Percentiles rank a stretch among this genome's conserved stretches.
Conservation (phyloP, 2,329 filamentous ascomycete species). For the Talaromyces funiculosus region DNA sequence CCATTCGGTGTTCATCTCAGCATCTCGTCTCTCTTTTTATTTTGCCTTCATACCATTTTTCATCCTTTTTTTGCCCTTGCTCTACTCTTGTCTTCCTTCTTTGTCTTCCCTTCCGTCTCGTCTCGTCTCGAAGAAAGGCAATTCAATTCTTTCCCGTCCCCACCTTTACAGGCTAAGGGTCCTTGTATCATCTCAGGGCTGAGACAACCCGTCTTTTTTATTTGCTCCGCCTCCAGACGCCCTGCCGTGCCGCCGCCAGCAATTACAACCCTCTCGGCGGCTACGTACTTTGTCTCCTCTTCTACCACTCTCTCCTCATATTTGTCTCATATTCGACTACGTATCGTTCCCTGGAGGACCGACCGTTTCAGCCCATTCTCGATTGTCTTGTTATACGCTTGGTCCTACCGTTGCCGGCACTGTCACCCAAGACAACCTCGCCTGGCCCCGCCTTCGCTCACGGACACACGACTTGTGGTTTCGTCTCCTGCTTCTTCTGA, state of each 20-base stretch:
- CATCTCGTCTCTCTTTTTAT: neutral
- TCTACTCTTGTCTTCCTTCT: neutral
- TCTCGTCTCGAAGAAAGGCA: neutral
- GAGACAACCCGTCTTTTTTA: slow-evolving; percentile 13
- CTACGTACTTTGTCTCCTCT: slow-evolving; percentile 9
- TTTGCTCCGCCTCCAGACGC: slow-evolving; percentile 13
- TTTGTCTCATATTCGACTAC: slow-evolving; percentile 12
- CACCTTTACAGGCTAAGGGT: slow-evolving; percentile 4
- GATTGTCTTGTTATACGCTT: neutral
- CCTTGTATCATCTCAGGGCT: slow-evolving; percentile 12
- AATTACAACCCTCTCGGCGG: slow-evolving; percentile 10
- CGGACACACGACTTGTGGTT: slow-evolving; percentile 1
- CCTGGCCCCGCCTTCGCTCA: neutral
- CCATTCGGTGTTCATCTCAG: neutral
- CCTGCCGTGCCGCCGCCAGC: slow-evolving; percentile 4
- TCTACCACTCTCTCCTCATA: slow-evolving; percentile 6
- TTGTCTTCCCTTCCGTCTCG: neutral
- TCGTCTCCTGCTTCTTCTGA: slow-evolving; percentile 4
- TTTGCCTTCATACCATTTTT: neutral
- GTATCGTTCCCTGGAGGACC: slow-evolving; percentile 38
- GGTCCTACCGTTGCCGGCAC: slow-evolving; percentile 1
- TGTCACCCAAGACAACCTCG: neutral
- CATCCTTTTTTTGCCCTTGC: slow-evolving; percentile 13
- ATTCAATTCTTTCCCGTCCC: slow-evolving; percentile 1
- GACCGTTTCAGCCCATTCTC: slow-evolving; percentile 26